A percentile compares a stretch with the other conserved stretches of the same genome.
Conservation (phyloP, 441 rosid genomes). For the Biscutella auriculata region DNA sequence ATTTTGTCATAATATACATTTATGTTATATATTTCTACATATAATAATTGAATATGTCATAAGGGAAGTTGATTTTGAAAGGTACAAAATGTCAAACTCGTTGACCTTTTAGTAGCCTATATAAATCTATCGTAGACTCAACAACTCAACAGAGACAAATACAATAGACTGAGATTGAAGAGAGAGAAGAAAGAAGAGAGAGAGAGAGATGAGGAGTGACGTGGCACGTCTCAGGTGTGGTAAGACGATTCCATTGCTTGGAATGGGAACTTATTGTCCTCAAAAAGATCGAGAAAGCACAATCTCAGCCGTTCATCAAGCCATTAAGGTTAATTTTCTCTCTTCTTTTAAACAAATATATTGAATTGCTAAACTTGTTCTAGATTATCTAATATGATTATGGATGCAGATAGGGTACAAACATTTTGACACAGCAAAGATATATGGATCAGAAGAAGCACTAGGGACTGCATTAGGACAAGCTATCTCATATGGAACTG, state of each 20-base stretch:
- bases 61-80: constrained; percentile 7
- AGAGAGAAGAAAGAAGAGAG: not conserved
- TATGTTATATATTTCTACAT: not conserved
- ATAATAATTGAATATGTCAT: constrained; percentile 14
- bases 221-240: constrained; percentile 53
- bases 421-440: constrained; percentile 76
- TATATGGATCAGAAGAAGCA: constrained; percentile 75
- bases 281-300: constrained; percentile 36
- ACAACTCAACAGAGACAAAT: constrained; percentile 7
- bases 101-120: constrained; percentile 35
- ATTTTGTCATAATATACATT: constrained; percentile 7
- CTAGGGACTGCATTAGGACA: constrained; percentile 52
- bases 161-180: not conserved
- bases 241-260: constrained; percentile 49
- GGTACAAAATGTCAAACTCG: constrained; percentile 28
- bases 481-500: constrained; percentile 29
- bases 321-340: constrained; percentile 45
- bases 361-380: too few relatives aligned
- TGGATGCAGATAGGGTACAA: constrained; percentile 62
- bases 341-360: too few relatives aligned
- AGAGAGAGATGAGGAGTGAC: constrained; percentile 29
- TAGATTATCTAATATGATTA: too few relatives aligned
- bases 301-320: constrained; percentile 41
- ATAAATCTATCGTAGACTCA: constrained; percentile 21
- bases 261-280: constrained; percentile 64